Conservation (phyloP, 208 protist genomes). For the Acanthamoeba culbertsoni region DNA sequence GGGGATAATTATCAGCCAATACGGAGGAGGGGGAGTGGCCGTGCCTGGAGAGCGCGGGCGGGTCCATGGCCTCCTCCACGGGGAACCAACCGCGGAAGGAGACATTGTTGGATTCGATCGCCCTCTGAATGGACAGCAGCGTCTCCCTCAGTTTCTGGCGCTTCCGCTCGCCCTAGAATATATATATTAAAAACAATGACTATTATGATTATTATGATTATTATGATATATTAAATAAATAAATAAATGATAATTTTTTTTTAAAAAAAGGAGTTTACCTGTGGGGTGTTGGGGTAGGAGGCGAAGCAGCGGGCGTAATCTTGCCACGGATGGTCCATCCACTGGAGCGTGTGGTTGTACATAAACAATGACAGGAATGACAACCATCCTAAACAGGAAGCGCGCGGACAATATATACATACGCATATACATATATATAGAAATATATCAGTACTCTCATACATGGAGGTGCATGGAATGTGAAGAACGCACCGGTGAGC, state of each 20-base stretch:
- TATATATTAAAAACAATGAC: too few species aligned
- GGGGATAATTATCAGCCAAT: too few species aligned
- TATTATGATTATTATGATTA: neutral
- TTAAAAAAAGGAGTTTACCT: neutral
- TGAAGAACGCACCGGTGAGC: neutral
- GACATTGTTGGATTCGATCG: neutral
- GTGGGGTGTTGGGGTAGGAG: neutral
- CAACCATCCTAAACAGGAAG: neutral
- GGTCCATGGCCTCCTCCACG: neutral
- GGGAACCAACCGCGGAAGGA: neutral
- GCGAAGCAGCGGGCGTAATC: neutral
- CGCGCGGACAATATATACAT: neutral
- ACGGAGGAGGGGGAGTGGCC: too few species aligned
- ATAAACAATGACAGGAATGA: neutral
- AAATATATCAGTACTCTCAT: too few species aligned
- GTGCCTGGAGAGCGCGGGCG: neutral
- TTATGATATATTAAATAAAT: neutral
- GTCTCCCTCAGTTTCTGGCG: neutral
- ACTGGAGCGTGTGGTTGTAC: slow-evolving; percentile 11
- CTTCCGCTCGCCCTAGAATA: neutral
- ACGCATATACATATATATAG: too few species aligned
- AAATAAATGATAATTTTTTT: neutral
- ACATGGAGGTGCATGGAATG: neutral
- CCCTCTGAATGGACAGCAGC: neutral
- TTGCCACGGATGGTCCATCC: neutral